Conservation (phyloP, 805 yeast genomes). For the Candida anglica region DNA sequence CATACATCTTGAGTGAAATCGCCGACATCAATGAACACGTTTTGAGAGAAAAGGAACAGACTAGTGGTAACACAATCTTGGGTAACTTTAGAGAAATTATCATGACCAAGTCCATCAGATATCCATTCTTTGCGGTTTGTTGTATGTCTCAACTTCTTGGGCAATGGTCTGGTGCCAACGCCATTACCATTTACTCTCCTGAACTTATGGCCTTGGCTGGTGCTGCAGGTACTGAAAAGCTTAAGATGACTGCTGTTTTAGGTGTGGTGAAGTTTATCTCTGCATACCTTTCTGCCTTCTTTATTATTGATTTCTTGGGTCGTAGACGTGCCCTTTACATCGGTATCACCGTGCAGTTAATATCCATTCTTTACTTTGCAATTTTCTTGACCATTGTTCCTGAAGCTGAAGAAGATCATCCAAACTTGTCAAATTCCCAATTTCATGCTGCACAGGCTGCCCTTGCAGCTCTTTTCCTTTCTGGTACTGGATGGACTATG, state of each 20-base stretch:
- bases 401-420: slow-evolving; percentile 27
- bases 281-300: slow-evolving; percentile 46
- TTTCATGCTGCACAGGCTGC: slow-evolving; percentile 42
- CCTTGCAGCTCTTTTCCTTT: slow-evolving; percentile 42
- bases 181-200: slow-evolving; percentile 52
- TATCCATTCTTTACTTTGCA: slow-evolving; percentile 43
- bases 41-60: slow-evolving; percentile 19
- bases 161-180: slow-evolving; percentile 55
- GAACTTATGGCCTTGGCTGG: slow-evolving; percentile 46
- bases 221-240: slow-evolving; percentile 30
- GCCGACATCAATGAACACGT: slow-evolving; percentile 46
- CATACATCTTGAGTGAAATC: slow-evolving; percentile 45
- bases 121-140: slow-evolving; percentile 40
- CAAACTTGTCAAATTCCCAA: slow-evolving; percentile 24
- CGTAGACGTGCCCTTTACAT: slow-evolving; percentile 43
- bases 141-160: slow-evolving; percentile 41
- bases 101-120: slow-evolving; percentile 32
- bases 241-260: slow-evolving; percentile 46
- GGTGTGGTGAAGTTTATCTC: slow-evolving; percentile 48
- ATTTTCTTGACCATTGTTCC: slow-evolving; percentile 44
- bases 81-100: slow-evolving; percentile 24
- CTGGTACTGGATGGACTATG: slow-evolving; percentile 54
- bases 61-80: slow-evolving; percentile 13
- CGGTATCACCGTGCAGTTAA: slow-evolving; percentile 42
- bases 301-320: slow-evolving; percentile 49